Evolutionary conservation across 1,284 basidiomycete species (phyloP).

Genomic region (Caloboletus firmus): DNA sequence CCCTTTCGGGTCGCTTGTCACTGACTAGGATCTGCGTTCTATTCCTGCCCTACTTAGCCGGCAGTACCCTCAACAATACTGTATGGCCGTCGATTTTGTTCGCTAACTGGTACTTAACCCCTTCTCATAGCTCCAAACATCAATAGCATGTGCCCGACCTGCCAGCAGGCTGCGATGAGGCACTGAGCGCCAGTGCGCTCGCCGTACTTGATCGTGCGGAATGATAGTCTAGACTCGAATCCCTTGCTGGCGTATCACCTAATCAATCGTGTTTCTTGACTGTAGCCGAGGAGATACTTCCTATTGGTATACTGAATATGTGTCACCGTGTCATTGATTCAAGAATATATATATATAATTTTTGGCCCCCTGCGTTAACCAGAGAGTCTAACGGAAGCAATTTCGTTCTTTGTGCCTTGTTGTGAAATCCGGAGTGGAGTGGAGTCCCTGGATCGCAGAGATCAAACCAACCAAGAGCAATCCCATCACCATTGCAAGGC

Average conservation of each 20-base stretch:
- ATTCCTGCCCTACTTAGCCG: constrained; percentile 32
- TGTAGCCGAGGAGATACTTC: constrained; percentile 31
- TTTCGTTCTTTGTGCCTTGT: constrained; percentile 15
- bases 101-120: not conserved
- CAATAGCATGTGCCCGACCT: constrained; percentile 40
- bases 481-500: constrained; percentile 1
- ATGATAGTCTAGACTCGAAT: constrained; percentile 11
- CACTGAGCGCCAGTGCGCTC: constrained; percentile 19
- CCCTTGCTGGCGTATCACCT: constrained; percentile 19
- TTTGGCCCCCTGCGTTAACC: constrained; percentile 9
- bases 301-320: constrained; percentile 22
- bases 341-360: constrained; percentile 7
- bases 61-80: constrained; percentile 46
- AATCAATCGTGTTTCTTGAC: constrained; percentile 27
- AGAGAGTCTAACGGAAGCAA: constrained; percentile 33
- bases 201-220: not conserved
- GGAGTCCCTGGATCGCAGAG: constrained; percentile 30
- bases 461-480: constrained; percentile 25
- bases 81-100: constrained; percentile 28
- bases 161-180: constrained; percentile 36
- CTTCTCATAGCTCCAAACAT: constrained; percentile 39
- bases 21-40: constrained; percentile 14
- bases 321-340: constrained; percentile 7
- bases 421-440: constrained; percentile 6
- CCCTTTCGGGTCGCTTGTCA: constrained; percentile 13